Evolutionary conservation across 345 rosid genomes (phyloP).

Genomic region (Mercurialis annua): DNA sequence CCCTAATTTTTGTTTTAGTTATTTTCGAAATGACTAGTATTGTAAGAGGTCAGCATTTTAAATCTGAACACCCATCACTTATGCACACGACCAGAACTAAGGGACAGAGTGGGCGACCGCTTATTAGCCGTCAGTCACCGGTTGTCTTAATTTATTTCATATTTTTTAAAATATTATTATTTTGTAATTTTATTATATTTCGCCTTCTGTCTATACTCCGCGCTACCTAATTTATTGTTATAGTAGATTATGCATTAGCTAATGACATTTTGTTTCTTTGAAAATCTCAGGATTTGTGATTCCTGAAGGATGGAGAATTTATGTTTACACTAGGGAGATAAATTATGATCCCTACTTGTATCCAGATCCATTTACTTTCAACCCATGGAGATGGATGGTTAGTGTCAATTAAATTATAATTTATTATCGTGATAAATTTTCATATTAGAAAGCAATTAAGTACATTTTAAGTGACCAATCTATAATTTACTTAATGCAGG

Average conservation of each 20-base stretch:
- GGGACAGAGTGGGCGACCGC: no score
- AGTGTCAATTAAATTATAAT: slow-evolving; percentile 1
- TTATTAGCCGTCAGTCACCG: slow-evolving; percentile 8
- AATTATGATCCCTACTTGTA: slow-evolving; percentile 67
- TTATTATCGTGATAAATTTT: no score
- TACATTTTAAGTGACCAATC: neutral
- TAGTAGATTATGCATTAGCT: neutral
- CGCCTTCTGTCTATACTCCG: no score
- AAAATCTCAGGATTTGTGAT: slow-evolving; percentile 35
- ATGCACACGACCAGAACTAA: no score
- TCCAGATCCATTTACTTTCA: slow-evolving; percentile 60
- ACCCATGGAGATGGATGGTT: slow-evolving; percentile 91
- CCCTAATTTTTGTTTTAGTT: slow-evolving; percentile 37
- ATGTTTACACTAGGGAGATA: slow-evolving; percentile 64
- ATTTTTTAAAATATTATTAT: neutral
- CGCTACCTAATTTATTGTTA: no score
- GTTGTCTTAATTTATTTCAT: neutral
- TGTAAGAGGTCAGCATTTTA: no score
- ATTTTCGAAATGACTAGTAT: slow-evolving; percentile 34
- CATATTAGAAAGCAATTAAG: no score
- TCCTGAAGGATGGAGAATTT: slow-evolving; percentile 57
- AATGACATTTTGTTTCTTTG: neutral
- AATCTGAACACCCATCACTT: neutral
- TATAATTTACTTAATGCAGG: slow-evolving; percentile 33
- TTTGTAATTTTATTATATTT: no score